phyloP scores from a whole-genome alignment of 2,329 filamentous ascomycete species.

The Fusarium ramigenum region DNA sequence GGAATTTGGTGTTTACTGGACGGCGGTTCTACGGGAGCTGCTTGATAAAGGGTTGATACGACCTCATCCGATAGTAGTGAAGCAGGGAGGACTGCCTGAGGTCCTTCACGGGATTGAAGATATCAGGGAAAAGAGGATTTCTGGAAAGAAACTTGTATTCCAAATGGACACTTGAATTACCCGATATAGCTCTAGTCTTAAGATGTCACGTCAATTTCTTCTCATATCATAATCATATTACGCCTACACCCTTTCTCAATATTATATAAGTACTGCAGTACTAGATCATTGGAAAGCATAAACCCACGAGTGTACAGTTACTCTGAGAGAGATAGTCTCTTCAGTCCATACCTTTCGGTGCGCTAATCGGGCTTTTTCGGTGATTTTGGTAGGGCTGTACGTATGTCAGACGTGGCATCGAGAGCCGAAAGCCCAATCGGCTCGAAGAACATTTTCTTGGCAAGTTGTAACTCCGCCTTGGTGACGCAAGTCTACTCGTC shows the following conservation, averaged over 20 bases:
- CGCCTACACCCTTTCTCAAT: not conserved
- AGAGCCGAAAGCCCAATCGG: not conserved
- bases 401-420: not conserved
- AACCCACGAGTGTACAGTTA: too few relatives aligned
- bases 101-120: not conserved
- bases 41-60: too few relatives aligned
- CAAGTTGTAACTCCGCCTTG: not conserved
- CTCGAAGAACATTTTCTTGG: not conserved
- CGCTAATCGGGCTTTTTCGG: not conserved
- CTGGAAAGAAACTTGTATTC: not conserved
- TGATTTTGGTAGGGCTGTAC: not conserved
- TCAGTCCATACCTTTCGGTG: too few relatives aligned
- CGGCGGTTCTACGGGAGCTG: not conserved
- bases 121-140: not conserved
- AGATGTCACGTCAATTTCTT: not conserved
- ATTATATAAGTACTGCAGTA: fast-evolving
- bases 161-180: not conserved
- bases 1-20: not conserved
- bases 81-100: fast-evolving
- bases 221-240: not conserved
- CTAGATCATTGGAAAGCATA: not conserved
- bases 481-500: not conserved
- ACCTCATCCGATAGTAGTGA: fast-evolving
- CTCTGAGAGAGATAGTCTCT: too few relatives aligned
- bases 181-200: not conserved